Conservation (phyloP, 352 stramenopile genomes). For the Phytophthora agathidicida region DNA sequence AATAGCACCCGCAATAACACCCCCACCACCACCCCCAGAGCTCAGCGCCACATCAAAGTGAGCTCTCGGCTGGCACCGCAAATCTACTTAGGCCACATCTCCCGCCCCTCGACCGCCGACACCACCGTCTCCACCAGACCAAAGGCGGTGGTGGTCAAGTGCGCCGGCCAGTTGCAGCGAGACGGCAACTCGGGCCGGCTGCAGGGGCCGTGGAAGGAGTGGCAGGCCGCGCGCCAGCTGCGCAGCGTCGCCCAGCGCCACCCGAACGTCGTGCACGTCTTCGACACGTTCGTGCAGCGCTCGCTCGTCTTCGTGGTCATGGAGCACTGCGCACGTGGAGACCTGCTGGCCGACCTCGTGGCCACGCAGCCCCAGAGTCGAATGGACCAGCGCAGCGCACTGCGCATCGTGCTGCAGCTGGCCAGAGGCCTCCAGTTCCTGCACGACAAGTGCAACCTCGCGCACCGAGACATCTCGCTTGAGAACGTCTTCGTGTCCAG, state of each 20-base stretch:
- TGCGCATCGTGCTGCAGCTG: constrained; percentile 39
- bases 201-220: constrained; percentile 35
- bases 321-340: constrained; percentile 57
- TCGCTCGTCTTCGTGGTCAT: constrained; percentile 53
- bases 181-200: constrained; percentile 13
- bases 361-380: constrained; percentile 28
- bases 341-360: constrained; percentile 49
- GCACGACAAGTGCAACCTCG: constrained; percentile 33
- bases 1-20: neutral
- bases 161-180: constrained; percentile 27
- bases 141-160: constrained; percentile 37
- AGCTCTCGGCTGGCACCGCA: constrained; percentile 35
- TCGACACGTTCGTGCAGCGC: constrained; percentile 42
- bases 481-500: constrained; percentile 60
- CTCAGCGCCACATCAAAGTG: constrained; percentile 31
- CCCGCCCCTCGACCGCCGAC: neutral
- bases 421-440: constrained; percentile 36
- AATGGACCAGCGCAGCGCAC: constrained; percentile 30
- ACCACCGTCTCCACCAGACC: neutral
- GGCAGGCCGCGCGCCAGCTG: constrained; percentile 28
- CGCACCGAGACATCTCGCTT: constrained; percentile 66
- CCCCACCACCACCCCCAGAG: neutral
- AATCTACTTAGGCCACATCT: constrained; percentile 41
- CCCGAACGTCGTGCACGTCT: constrained; percentile 45
- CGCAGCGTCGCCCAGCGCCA: constrained; percentile 21